phyloP scores from a whole-genome alignment of 495 filamentous ascomycete species.

The Aspergillus ostianus region DNA sequence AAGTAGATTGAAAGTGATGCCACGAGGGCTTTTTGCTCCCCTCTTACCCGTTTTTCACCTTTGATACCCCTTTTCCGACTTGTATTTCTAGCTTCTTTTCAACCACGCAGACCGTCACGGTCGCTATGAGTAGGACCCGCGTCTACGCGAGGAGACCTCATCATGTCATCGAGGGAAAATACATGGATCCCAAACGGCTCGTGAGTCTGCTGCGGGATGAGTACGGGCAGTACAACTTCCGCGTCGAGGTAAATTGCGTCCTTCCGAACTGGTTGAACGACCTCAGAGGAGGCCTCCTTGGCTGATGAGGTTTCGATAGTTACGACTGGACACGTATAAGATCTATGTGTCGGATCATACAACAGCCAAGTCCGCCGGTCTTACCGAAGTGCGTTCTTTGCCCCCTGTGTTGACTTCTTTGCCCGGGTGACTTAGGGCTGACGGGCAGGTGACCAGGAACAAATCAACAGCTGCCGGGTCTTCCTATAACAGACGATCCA shows the following conservation, averaged over 20 bases:
- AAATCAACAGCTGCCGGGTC: constrained; percentile 9
- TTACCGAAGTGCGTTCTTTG: constrained; percentile 7
- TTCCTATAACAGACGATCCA: background rate
- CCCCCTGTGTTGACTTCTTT: background rate
- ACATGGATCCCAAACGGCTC: constrained; percentile 6
- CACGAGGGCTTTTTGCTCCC: background rate
- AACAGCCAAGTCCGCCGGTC: background rate
- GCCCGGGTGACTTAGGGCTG: background rate
- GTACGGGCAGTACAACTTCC: constrained; percentile 13
- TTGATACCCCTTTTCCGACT: background rate
- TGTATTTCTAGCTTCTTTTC: background rate
- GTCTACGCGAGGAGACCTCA: background rate
- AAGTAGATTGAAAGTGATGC: background rate
- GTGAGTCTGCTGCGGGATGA: constrained; percentile 6
- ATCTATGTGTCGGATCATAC: constrained; percentile 11
- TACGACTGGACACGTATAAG: constrained; percentile 12
- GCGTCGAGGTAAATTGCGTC: constrained; percentile 6
- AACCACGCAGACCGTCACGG: background rate
- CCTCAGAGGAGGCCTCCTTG: background rate
- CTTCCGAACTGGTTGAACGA: background rate
- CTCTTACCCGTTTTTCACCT: background rate
- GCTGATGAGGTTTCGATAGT: background rate
- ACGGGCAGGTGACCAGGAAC: constrained; percentile 2
- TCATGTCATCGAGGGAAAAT: constrained; percentile 11
- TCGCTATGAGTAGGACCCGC: background rate